Evolutionary conservation across 2,329 filamentous ascomycete species (phyloP).

Genomic region (Phialophora chinensis): DNA sequence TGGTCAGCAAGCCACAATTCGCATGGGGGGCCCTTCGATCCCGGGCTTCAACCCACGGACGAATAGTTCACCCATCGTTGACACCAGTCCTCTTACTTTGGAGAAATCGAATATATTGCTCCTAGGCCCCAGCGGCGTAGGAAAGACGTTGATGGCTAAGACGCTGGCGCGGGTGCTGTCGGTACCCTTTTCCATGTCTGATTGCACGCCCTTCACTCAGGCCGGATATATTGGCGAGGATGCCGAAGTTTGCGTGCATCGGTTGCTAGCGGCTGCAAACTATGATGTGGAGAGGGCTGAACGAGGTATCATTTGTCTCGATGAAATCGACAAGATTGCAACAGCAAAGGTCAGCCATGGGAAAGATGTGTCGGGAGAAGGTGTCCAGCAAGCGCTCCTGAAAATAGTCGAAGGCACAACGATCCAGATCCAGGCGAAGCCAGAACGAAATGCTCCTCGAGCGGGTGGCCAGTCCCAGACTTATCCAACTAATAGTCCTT

Average conservation of each 20-base stretch:
- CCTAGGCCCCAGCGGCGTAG: conserved; percentile 90
- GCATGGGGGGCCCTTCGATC: conserved; percentile 43
- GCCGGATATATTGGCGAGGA: conserved; percentile 98
- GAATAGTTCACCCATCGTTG: conserved; percentile 53
- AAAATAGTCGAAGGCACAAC: conserved; percentile 98
- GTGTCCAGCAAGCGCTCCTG: conserved; percentile 91
- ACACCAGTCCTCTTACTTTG: conserved; percentile 70
- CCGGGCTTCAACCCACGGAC: conserved; percentile 38
- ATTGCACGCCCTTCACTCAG: conserved; percentile 95
- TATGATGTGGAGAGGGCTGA: conserved; percentile 86
- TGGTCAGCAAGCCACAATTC: conserved; percentile 63
- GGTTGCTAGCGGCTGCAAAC: conserved; percentile 85
- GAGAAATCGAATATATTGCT: conserved; percentile 95
- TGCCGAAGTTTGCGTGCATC: conserved; percentile 92
- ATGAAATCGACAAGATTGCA: conserved; percentile 97
- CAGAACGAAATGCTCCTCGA: conserved; percentile 52
- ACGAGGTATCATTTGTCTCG: conserved; percentile 90
- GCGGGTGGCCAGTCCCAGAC: conserved; percentile 47
- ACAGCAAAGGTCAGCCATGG: conserved; percentile 85
- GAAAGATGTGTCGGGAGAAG: conserved; percentile 93
- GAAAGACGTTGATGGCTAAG: conserved; percentile 91
- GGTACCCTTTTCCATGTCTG: conserved; percentile 92
- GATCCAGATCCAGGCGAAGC: conserved; percentile 86
- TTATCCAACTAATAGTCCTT: conserved; percentile 48
- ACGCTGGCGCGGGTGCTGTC: conserved; percentile 91